Evolutionary conservation across 768 basidiomycete genomes (phyloP).

Genomic region (Neoboletus brunneissimus): DNA sequence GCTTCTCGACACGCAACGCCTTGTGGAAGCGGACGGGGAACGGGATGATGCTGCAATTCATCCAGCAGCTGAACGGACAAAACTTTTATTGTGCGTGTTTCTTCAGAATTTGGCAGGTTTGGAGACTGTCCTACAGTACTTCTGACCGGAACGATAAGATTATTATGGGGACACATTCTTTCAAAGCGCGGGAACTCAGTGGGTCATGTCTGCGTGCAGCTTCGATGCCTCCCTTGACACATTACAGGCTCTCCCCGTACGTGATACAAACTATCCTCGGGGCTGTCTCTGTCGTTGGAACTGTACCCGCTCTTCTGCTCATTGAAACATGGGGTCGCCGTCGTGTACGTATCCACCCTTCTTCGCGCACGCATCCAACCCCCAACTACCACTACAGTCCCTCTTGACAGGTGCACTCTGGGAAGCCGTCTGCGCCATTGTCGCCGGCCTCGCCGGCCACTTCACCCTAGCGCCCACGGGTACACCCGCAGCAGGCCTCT

Average conservation of each 20-base stretch:
- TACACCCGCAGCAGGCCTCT: conserved; percentile 46
- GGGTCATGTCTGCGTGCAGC: conserved; percentile 14
- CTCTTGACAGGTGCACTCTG: conserved; percentile 45
- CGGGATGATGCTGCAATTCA: conserved; percentile 18
- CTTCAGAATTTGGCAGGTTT: not conserved
- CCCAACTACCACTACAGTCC: not conserved
- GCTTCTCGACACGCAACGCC: conserved; percentile 16
- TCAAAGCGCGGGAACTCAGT: conserved; percentile 63
- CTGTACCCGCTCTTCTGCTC: conserved; percentile 61
- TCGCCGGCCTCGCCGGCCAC: conserved; percentile 71
- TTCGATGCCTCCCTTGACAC: not conserved
- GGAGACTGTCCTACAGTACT: not conserved
- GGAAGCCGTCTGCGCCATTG: conserved; percentile 59
- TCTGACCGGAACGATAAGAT: conserved; percentile 4
- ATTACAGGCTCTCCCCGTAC: conserved; percentile 54
- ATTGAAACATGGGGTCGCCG: conserved; percentile 78
- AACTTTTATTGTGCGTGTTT: conserved; percentile 17
- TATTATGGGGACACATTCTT: conserved; percentile 19
- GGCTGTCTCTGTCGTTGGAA: conserved; percentile 69
- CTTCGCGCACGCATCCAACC: conserved; percentile 20
- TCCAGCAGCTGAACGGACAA: conserved; percentile 16
- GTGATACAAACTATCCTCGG: conserved; percentile 72
- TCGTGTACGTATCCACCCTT: conserved; percentile 36
- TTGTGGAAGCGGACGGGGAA: conserved; percentile 19
- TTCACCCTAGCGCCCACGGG: conserved; percentile 55